phyloP scores from a whole-genome alignment of 2,329 filamentous ascomycete genomes.

The Alternaria postmessia region DNA sequence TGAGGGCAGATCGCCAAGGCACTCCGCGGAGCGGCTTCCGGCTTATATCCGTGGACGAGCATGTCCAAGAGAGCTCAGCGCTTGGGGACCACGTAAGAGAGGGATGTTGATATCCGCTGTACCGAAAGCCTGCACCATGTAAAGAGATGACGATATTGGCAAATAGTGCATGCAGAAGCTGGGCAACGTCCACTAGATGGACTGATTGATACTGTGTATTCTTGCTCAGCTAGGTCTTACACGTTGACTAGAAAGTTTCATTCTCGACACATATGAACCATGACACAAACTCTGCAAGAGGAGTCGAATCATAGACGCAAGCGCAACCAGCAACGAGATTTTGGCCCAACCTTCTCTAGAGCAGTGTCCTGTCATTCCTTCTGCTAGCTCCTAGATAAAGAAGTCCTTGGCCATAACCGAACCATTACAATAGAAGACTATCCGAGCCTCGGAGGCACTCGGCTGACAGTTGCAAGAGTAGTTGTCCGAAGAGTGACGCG shows the following conservation, averaged over 20 bases:
- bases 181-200: neutral
- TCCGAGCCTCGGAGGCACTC: neutral
- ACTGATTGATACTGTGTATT: too few species aligned
- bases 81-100: neutral
- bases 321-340: too few species aligned
- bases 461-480: neutral
- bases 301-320: too few species aligned
- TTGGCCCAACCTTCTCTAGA: too few species aligned
- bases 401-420: too few species aligned
- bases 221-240: too few species aligned
- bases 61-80: neutral
- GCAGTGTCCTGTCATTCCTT: neutral
- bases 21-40: conserved; percentile 1
- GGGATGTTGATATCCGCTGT: neutral
- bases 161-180: too few species aligned
- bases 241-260: too few species aligned
- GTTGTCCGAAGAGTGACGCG: neutral
- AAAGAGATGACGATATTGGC: too few species aligned
- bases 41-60: conserved; percentile 1
- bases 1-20: neutral
- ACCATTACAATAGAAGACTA: neutral
- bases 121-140: neutral
- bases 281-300: too few species aligned
- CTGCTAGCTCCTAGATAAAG: too few species aligned
- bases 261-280: too few species aligned